phyloP scores from a whole-genome alignment of 2,329 filamentous ascomycete genomes.

The Aspergillus sp. region DNA sequence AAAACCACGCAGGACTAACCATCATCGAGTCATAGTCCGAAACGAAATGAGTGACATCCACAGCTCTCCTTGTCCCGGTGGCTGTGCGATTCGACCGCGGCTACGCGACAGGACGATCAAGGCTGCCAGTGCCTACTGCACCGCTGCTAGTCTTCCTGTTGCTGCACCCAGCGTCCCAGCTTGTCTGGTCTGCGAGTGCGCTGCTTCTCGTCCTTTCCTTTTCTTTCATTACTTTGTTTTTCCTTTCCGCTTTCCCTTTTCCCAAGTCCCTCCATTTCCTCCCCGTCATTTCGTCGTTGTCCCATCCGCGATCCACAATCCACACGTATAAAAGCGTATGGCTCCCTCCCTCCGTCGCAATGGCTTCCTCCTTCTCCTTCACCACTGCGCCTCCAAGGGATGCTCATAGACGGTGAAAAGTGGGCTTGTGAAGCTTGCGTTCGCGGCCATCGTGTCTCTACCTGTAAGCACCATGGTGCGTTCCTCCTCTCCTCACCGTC shows the following conservation, averaged over 20 bases:
- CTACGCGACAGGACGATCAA: neutral
- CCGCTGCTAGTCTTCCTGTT: neutral
- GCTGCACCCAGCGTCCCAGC: neutral
- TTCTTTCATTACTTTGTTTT: neutral
- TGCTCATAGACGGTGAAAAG: slow-evolving; percentile 93
- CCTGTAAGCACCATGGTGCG: slow-evolving; percentile 87
- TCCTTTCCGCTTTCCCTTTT: slow-evolving; percentile 2
- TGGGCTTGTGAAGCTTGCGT: slow-evolving; percentile 97
- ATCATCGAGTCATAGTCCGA: neutral
- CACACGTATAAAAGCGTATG: slow-evolving; percentile 26
- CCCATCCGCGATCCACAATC: slow-evolving; percentile 17
- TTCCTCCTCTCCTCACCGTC: neutral
- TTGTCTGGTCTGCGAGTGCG: neutral
- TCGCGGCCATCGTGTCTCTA: slow-evolving; percentile 94
- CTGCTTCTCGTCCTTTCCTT: neutral
- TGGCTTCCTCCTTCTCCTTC: slow-evolving; percentile 10
- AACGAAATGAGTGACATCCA: neutral
- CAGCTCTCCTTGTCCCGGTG: neutral
- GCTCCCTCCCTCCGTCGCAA: slow-evolving; percentile 18
- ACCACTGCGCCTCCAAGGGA: slow-evolving; percentile 42
- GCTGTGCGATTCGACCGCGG: slow-evolving; percentile 1
- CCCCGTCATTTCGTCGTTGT: neutral
- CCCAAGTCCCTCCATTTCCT: neutral
- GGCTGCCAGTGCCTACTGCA: neutral
- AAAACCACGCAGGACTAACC: slow-evolving; percentile 6